A percentile compares a stretch with the other conserved stretches of the same genome.
These are phyloP conservation scores for Trifolium repens DNA, from an alignment of 306 rosid genomes.

Conservation along the genomic window DNA sequence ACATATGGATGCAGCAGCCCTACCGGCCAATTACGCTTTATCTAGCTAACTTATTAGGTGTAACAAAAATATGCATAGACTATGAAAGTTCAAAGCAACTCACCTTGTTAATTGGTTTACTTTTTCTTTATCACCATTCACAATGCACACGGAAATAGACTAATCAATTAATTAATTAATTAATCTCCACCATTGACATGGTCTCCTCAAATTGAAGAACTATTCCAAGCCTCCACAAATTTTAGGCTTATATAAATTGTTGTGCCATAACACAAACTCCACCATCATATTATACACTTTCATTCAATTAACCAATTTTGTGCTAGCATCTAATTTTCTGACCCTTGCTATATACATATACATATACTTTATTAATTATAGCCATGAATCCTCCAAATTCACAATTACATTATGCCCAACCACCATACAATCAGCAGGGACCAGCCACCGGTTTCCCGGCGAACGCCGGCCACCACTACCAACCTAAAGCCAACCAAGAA, in stretches of 20 bases:
- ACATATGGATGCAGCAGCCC: too few species aligned
- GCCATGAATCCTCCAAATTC: constrained; percentile 1
- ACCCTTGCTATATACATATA: background rate
- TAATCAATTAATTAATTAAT: background rate
- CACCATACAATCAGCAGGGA: background rate
- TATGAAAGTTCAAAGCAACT: background rate
- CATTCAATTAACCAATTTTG: background rate
- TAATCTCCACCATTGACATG: background rate
- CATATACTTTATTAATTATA: too few species aligned
- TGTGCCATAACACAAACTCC: background rate
- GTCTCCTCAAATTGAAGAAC: background rate
- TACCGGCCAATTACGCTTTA: too few species aligned
- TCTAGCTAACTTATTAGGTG: too few species aligned
- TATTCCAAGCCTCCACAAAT: background rate
- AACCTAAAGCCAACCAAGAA: background rate
- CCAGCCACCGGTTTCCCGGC: background rate
- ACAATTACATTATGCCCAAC: background rate
- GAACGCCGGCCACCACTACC: background rate
- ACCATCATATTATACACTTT: background rate
- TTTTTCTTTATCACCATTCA: background rate
- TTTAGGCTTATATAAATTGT: background rate
- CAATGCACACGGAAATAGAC: background rate
- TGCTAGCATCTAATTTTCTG: background rate
- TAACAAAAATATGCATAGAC: background rate
- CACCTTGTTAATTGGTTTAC: background rate